Base-by-base conservation (phyloP, 1,139 yeast genomes). In the Pneumocystis murina region DNA sequence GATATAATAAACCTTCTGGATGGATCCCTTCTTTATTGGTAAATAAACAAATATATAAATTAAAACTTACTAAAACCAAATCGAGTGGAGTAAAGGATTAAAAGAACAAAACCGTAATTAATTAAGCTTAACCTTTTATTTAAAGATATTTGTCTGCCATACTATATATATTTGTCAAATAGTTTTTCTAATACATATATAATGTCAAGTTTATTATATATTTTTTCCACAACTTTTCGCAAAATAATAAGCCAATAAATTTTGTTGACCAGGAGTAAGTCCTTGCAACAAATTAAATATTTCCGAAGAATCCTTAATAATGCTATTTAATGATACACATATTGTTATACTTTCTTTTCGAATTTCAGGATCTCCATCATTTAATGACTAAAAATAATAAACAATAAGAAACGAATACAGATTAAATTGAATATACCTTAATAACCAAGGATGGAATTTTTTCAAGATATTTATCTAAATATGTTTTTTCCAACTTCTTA, bases 241-340 rank as follows among this genome's bases (percentile, higher is more conserved):
- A 38, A 64, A 64, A 43, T 64, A 64, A 55, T 64, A 64, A 12
- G 55, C 60, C 61, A 64, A 62, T 41, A 64, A 43, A 39, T 64
- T 64, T 60, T 62, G 64, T 35, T 64, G 62, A 48, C 61, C 62
- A 35, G 62, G 62, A 48, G 61, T 59, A 43, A 64, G 41, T 14
- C 48, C 63, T 14, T 61, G 39, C 28, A 64, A 38, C 3, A 55
- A 40, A 36, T 40, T 33, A 41, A 64, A 38, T 43, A 64, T 60
- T 57, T 60, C 55, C 43, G 59, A 12, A 17, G 62, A 60, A 60
- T 64, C 60, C 5, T 63, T 62, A 17, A 63, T 40, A 36, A 64
- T 65, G 5, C 59, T 28, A 30, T 64, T 62, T 30, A 64, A 57
- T 7, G 63, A 55, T 63, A 61, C 59, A 35, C 64, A 64, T 14